These are phyloP conservation scores for Phaeoacremonium minimum DNA, from an alignment of 2,329 filamentous ascomycete genomes.

Conservation along the genomic window DNA sequence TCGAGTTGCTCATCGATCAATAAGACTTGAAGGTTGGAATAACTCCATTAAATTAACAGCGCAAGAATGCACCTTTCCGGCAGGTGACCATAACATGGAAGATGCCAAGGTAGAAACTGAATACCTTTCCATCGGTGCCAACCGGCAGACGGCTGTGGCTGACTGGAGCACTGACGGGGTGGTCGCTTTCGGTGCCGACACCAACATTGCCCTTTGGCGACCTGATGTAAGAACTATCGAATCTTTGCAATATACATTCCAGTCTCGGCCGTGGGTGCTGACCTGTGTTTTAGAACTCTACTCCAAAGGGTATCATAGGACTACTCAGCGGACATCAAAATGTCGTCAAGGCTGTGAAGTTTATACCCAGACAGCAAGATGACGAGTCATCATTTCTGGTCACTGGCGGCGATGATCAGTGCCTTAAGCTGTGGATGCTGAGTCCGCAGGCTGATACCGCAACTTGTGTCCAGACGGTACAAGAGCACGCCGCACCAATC, in stretches of 20 bases:
- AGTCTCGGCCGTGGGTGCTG: no score
- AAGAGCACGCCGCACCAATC: constrained; percentile 69
- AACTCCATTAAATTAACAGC: no score
- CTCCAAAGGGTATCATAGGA: constrained; percentile 53
- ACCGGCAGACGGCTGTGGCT: constrained; percentile 82
- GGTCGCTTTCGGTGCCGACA: constrained; percentile 84
- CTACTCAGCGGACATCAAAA: constrained; percentile 75
- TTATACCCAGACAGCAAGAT: constrained; percentile 52
- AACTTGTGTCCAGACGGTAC: constrained; percentile 48
- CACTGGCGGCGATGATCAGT: constrained; percentile 78
- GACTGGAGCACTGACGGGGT: constrained; percentile 77
- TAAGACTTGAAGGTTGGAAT: no score
- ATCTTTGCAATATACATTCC: no score
- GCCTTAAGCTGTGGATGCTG: constrained; percentile 66
- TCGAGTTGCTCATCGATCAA: background rate
- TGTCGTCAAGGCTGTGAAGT: constrained; percentile 78
- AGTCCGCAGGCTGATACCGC: constrained; percentile 18
- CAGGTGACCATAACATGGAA: no score
- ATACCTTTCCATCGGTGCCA: constrained; percentile 76
- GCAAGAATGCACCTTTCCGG: no score
- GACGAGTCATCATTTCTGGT: constrained; percentile 56
- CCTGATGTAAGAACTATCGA: constrained; percentile 58
- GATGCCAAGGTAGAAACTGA: constrained; percentile 28
- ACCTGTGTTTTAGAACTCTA: constrained; percentile 23
- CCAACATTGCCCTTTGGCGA: constrained; percentile 85